Percentiles rank a stretch among this genome's conserved stretches.
Conservation (phyloP, 2,329 filamentous ascomycete species). For the Cytospora piceae region DNA sequence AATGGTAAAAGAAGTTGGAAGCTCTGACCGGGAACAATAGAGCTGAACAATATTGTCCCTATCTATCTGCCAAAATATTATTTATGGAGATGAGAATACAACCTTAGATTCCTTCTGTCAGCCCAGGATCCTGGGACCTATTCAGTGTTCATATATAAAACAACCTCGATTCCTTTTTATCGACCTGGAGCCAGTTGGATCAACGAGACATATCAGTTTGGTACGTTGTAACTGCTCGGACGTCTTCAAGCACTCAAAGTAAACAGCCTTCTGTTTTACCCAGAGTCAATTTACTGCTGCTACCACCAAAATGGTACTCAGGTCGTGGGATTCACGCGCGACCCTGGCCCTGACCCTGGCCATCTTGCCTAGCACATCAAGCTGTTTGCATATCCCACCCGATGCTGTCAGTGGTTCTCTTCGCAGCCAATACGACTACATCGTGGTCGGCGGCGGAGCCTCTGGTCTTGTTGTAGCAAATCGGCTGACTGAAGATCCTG, state of each 20-base stretch:
- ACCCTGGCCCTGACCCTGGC: slow-evolving; percentile 7
- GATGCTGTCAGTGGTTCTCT: slow-evolving; percentile 12
- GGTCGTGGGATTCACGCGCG: not conserved
- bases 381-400: slow-evolving; percentile 21
- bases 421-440: slow-evolving; percentile 40
- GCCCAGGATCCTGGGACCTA: not conserved
- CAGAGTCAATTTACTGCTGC: not conserved
- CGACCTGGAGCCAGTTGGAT: not conserved
- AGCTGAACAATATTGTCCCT: not conserved
- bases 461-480: slow-evolving; percentile 50
- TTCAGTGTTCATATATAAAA: not conserved
- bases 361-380: not conserved
- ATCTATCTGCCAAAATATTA: not conserved
- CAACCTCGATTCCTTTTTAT: not conserved
- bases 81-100: not conserved
- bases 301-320: slow-evolving; percentile 6
- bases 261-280: not conserved
- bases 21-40: not conserved
- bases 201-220: not conserved
- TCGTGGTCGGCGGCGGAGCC: slow-evolving; percentile 51
- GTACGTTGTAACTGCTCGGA: too few relatives aligned
- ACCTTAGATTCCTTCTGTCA: not conserved
- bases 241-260: not conserved
- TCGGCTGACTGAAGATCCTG: slow-evolving; percentile 45
- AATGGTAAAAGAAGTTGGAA: not conserved